Base-by-base conservation (phyloP, 23 red algal genomes). In the Cyanidiococcus yangmingshanensis region DNA sequence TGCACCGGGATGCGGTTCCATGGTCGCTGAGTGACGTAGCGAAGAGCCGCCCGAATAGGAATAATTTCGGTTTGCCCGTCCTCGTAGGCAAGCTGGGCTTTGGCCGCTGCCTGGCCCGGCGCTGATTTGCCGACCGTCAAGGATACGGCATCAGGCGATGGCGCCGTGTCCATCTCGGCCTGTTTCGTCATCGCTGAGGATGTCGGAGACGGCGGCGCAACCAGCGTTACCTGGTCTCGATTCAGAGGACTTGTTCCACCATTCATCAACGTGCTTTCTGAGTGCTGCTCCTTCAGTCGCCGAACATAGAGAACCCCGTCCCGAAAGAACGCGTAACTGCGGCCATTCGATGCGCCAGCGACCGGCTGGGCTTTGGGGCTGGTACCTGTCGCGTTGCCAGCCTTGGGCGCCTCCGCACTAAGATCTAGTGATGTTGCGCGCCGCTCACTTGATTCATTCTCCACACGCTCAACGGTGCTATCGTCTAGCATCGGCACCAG, bases 1-100 rank as follows among this genome's bases (percentile, higher is more conserved):
- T 81, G 54, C 25, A 57, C 41, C 39, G 78, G 78, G 17, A 81
- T 81, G 38, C 78, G 78, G 45, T 81, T 81, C 78, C 78, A 81
- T 41, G 78, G 78, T 7, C 78, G 78, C 78, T 81, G 78, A 1
- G 78, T 81, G 0, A 81, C 78, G 40, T 81, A 81, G 27, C 78
- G 40, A 18, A 81, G 38, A 2, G 40, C 39, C 38, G 58, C 78
- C 37, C 78, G 78, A 57, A 81, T 81, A 37, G 78, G 78, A 34
- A 81, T 54, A 54, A 54, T 21, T 7, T 54, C 45, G 45, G 45
- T 21, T 54, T 7, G 7, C 12, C 32, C 63, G n/a, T 71, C 63
- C 12, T 71, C 63, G 3, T 30, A 7, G n/a, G 7, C 3, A 7
- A 32, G 3, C 16, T 7, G 16, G 63, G 15, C 27, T 7, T 25